phyloP scores from a whole-genome alignment of 1,139 yeast genomes.

The Sugiyamaella japonica region DNA sequence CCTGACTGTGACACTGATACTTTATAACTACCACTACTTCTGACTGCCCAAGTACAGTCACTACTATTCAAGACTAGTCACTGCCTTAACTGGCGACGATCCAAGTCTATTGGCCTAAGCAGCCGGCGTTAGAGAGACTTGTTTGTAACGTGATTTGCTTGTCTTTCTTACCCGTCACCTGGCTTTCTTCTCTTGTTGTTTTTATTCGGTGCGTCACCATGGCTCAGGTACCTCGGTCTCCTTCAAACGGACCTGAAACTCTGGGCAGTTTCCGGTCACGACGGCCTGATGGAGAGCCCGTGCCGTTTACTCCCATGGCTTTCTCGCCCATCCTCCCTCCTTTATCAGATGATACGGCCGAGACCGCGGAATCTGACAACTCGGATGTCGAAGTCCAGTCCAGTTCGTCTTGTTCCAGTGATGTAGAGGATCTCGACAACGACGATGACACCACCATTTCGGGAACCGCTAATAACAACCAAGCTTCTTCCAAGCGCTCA shows the following conservation, averaged over 20 bases:
- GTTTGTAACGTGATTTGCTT: no score
- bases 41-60: background rate
- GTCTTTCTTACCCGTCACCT: no score
- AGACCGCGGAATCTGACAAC: constrained; percentile 14
- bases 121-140: no score
- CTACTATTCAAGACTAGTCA: no score
- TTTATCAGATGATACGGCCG: constrained; percentile 6
- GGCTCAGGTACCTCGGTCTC: no score
- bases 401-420: constrained; percentile 10
- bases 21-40: background rate
- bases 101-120: no score
- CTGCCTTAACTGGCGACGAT: no score
- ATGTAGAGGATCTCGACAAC: constrained; percentile 13
- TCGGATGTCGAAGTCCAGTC: constrained; percentile 14
- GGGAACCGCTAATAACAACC: background rate
- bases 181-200: no score
- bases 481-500: background rate
- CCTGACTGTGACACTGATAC: background rate
- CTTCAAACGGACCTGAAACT: no score
- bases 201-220: no score
- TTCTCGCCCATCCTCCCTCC: background rate
- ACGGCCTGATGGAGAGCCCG: no score
- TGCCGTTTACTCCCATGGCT: background rate
- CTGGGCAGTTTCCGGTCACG: background rate
- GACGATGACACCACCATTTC: background rate